Base-by-base conservation (phyloP, 495 filamentous ascomycete species). In the Lichina pygmaea region DNA sequence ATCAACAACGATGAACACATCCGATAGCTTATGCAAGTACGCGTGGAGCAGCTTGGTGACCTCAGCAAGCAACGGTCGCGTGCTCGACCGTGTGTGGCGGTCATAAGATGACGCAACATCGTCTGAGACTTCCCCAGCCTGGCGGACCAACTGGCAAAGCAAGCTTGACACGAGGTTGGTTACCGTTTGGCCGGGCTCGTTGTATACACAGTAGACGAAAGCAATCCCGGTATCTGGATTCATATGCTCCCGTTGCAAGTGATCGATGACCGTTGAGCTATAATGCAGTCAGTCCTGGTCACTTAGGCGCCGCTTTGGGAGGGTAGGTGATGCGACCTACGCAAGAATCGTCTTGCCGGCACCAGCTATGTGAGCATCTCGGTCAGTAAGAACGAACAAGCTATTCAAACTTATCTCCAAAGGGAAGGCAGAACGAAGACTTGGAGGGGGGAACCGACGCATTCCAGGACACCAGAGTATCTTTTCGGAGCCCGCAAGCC, bases 171-270 rank as follows among this genome's bases (percentile, higher is more conserved):
- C 8, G 6, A 51, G 46, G 32, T 44, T 51, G 31, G 9, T 41
- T 7, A 41, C 9, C 11, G 47, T 50, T 31, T 51, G 49, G 8
- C n/a, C 33, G 6, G 38, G 6, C 24, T 51, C 49, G 17, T 51
- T 51, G 31, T 51, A 51, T 11, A 13, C 45, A n/a, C 49, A 51
- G 30, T 44, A 51, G 0, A 51, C 30, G 50, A 47, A 46, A 34
- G 45, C 45, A 10, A 46, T 31, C 12, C 12, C 45, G 2, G 32
- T 17, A 24, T 6, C n/a, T 16, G 33, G 34, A 33, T 42, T 6
- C 9, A 8, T 10, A 31, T 36, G 13, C 6, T 11, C 2, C 41
- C 16, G 0, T 15, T 46, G 11, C 31, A 46, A 31, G 13, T 46
- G 24, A 17, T 46, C 38, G 8, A 46, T 37, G 8, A 40, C 39